Conservation (phyloP, 495 filamentous ascomycete genomes). For the Penicillium canariense region DNA sequence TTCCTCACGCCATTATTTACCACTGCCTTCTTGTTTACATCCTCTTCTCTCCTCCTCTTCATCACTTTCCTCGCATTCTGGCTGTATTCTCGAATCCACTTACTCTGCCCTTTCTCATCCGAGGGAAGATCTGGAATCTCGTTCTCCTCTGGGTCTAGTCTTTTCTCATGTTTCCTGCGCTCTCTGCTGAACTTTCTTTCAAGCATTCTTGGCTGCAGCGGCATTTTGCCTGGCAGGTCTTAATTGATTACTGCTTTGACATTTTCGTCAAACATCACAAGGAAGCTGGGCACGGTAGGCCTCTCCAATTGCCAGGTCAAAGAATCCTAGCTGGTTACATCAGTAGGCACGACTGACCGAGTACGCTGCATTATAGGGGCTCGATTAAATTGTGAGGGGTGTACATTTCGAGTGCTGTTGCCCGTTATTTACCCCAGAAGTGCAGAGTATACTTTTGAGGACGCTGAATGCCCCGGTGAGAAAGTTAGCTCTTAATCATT, state of each 20-base stretch:
- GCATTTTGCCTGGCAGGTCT: background rate
- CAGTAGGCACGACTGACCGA: constrained; percentile 69
- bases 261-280: constrained; percentile 22
- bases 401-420: constrained; percentile 34
- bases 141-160: background rate
- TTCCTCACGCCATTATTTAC: background rate
- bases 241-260: background rate
- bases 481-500: constrained; percentile 19
- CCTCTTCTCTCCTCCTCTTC: background rate
- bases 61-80: background rate
- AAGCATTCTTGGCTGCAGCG: background rate
- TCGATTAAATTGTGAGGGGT: constrained; percentile 32
- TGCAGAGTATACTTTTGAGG: constrained; percentile 13
- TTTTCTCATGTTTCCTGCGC: background rate
- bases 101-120: background rate
- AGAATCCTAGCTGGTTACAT: constrained; percentile 69
- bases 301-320: constrained; percentile 79
- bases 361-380: constrained; percentile 68
- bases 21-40: background rate
- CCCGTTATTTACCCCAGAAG: constrained; percentile 4
- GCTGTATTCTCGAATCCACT: background rate
- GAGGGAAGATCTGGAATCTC: background rate
- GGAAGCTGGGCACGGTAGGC: constrained; percentile 79
- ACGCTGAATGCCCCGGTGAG: constrained; percentile 24
- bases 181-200: background rate